A percentile compares a stretch with the other conserved stretches of the same genome.
Conservation (phyloP, 2,329 filamentous ascomycete genomes). For the Xylaria multiplex region DNA sequence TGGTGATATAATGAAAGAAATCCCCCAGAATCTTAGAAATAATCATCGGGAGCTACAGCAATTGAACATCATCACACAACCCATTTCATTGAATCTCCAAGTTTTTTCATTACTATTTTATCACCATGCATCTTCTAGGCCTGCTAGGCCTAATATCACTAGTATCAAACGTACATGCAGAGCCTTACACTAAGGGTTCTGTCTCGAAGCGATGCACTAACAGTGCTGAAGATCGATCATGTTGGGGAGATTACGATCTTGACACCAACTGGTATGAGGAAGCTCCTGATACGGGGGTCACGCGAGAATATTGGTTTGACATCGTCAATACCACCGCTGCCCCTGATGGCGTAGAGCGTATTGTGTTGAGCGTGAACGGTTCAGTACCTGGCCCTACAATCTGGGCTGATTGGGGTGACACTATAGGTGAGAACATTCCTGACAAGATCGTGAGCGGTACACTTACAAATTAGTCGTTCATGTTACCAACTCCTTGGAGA, state of each 20-base stretch:
- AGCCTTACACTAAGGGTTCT: background rate
- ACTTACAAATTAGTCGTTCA: constrained; percentile 51
- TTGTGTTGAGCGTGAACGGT: constrained; percentile 54
- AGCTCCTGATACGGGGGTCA: constrained; percentile 35
- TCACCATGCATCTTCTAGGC: constrained; percentile 3
- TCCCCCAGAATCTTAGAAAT: background rate
- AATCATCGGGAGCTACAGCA: background rate
- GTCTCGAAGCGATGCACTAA: constrained; percentile 24
- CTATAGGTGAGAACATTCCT: constrained; percentile 47
- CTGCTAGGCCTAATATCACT: constrained; percentile 5
- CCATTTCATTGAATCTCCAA: background rate
- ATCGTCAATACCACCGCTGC: constrained; percentile 48
- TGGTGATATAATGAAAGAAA: constrained; percentile 12
- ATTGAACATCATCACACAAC: background rate
- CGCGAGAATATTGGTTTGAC: constrained; percentile 50
- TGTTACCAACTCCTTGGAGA: constrained; percentile 60
- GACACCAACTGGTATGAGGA: constrained; percentile 32
- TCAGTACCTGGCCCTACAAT: constrained; percentile 46
- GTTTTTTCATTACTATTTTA: background rate
- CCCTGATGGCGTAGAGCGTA: constrained; percentile 53
- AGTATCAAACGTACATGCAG: constrained; percentile 4
- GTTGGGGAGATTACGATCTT: constrained; percentile 35
- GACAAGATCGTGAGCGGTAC: background rate
- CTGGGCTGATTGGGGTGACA: constrained; percentile 62
- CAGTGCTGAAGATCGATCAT: constrained; percentile 25